These are phyloP conservation scores for Sporothrix curviconia DNA, from an alignment of 2,329 filamentous ascomycete genomes.

Conservation along the genomic window DNA sequence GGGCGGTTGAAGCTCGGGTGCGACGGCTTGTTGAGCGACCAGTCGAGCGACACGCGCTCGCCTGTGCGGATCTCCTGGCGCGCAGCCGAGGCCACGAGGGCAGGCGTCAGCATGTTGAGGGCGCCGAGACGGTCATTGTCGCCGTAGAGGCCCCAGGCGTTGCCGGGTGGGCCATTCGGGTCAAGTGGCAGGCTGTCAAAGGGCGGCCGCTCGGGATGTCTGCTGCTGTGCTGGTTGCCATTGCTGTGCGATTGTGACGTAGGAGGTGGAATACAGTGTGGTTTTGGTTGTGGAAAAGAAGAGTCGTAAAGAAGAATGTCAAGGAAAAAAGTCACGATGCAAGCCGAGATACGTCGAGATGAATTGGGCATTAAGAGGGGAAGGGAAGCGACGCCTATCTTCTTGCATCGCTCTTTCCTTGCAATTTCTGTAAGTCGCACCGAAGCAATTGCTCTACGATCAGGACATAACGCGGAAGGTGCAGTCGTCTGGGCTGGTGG, in stretches of 20 bases:
- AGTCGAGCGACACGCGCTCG: slow-evolving; percentile 52
- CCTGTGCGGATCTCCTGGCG: slow-evolving; percentile 49
- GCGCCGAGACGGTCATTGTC: slow-evolving; percentile 37
- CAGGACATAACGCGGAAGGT: too few species aligned
- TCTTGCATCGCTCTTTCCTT: background rate
- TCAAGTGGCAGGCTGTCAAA: slow-evolving; percentile 22
- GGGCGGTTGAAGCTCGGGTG: slow-evolving; percentile 37
- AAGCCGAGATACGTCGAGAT: background rate
- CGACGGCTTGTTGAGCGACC: slow-evolving; percentile 42
- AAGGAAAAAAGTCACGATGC: too few species aligned
- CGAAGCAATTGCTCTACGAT: background rate
- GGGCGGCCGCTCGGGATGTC: slow-evolving; percentile 29
- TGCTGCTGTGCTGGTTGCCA: background rate
- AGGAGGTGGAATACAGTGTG: background rate
- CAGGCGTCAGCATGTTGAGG: slow-evolving; percentile 22
- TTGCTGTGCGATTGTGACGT: background rate
- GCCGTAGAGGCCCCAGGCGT: slow-evolving; percentile 42
- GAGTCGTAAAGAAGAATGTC: too few species aligned
- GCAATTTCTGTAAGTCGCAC: background rate
- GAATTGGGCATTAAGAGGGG: background rate
- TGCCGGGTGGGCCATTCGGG: slow-evolving; percentile 21
- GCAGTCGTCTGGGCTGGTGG: background rate
- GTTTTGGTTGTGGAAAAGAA: background rate
- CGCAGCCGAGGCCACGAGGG: slow-evolving; percentile 22
- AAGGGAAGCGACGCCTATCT: background rate